Conservation (phyloP, 495 filamentous ascomycete genomes). For the Venustampulla echinocandica region DNA sequence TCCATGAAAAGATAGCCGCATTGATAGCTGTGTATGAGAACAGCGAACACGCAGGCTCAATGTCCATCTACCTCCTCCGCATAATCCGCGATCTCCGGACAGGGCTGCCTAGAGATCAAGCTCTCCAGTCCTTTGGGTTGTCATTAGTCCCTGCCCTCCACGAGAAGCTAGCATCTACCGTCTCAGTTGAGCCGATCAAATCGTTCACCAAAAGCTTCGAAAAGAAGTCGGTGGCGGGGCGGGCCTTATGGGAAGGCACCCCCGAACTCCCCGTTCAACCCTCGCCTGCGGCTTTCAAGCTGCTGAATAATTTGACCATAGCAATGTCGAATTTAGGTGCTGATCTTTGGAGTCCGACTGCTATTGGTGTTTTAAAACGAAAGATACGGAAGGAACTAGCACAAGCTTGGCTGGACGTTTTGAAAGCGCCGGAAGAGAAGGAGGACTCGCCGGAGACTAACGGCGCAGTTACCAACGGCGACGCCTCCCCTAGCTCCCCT, state of each 20-base stretch:
- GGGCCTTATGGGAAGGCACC: conserved; percentile 67
- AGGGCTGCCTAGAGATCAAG: conserved; percentile 45
- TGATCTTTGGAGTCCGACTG: conserved; percentile 77
- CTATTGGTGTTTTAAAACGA: conserved; percentile 54
- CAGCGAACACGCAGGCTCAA: conserved; percentile 36
- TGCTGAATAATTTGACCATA: conserved; percentile 54
- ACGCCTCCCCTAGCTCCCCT: conserved; percentile 13
- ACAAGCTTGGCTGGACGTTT: conserved; percentile 31
- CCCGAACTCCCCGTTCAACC: conserved; percentile 75
- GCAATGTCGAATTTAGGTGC: conserved; percentile 61
- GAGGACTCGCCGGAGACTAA: conserved; percentile 11
- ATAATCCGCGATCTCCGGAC: conserved; percentile 65
- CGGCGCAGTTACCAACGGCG: conserved; percentile 33
- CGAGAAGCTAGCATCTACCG: conserved; percentile 36
- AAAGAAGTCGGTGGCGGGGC: conserved; percentile 36
- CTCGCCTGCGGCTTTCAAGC: conserved; percentile 65
- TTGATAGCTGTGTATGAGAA: conserved; percentile 37
- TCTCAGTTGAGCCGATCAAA: conserved; percentile 30
- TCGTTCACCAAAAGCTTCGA: conserved; percentile 31
- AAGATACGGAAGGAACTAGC: conserved; percentile 38
- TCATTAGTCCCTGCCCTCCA: conserved; percentile 50
- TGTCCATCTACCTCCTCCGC: conserved; percentile 66
- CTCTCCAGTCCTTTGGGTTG: conserved; percentile 37
- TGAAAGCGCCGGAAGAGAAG: conserved; percentile 21
- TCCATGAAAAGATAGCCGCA: conserved; percentile 46